These are phyloP conservation scores for Plasmodium malariae DNA, from an alignment of 169 alveolate genomes.

Conservation along the genomic window DNA sequence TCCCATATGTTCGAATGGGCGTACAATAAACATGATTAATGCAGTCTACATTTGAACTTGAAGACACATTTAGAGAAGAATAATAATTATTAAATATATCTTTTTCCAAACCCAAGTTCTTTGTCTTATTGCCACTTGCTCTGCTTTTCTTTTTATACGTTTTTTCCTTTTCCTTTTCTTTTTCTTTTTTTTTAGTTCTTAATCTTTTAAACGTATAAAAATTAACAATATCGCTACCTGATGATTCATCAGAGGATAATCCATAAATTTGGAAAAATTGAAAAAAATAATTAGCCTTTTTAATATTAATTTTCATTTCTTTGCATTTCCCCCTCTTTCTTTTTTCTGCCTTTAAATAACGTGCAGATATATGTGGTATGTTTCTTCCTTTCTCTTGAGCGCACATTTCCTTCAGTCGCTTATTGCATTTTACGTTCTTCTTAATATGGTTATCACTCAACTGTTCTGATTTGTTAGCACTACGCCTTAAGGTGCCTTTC, in stretches of 20 bases:
- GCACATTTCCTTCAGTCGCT: background rate
- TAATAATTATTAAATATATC: background rate
- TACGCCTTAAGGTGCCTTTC: too few species aligned
- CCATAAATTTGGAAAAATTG: slow-evolving; percentile 55
- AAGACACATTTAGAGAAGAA: background rate
- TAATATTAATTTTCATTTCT: slow-evolving; percentile 7
- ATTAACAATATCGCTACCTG: slow-evolving; percentile 13
- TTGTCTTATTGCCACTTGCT: background rate
- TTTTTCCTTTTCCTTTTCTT: slow-evolving; percentile 1
- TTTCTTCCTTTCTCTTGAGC: background rate
- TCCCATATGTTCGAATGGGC: too few species aligned
- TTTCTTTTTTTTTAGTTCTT: slow-evolving; percentile 1
- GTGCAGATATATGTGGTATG: background rate
- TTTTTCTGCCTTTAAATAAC: too few species aligned
- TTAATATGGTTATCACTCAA: background rate
- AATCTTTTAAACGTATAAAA: slow-evolving; percentile 14
- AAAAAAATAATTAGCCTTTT: slow-evolving; percentile 26
- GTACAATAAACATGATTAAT: too few species aligned
- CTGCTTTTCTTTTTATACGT: background rate
- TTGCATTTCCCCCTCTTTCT: background rate
- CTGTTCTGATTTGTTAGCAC: background rate
- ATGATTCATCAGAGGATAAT: slow-evolving; percentile 41
- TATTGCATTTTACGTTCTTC: too few species aligned
- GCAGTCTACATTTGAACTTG: background rate
- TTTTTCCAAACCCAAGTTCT: background rate